Evolutionary conservation across 164 flowering plant genomes (phyloP), one percentile per base, ranked within the genome.

Genomic region (Stephania yunnanensis): DNA sequence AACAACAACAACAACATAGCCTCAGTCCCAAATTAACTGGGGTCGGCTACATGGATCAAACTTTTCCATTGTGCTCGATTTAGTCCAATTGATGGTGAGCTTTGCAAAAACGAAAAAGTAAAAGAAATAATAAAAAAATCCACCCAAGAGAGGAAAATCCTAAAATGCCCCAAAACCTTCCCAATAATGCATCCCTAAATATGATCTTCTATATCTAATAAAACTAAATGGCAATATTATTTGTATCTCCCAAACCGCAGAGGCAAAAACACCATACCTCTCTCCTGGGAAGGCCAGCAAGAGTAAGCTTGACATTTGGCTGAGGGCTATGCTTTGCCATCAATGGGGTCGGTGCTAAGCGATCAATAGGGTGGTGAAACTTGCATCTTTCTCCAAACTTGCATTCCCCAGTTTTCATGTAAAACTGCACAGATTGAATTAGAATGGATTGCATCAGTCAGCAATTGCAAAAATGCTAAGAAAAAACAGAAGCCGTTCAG

Each of bases 231-330:
- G 42, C 2, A 36, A 36, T 36, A 36, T 36, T 36, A 36, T 58
- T 58, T 58, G 8, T 36, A 36, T 36, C 42, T 58, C 22, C 65
- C n/a, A 17, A 6, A n/a, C 22, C 7, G 15, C 5, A 7, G 22
- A 58, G 7, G 7, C 15, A 58, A 13, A 58, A 58, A 10, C 65
- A 58, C 46, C 77, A 71, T 91, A 96, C 99, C 99, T 89, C 97
- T 89, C 99, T 87, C 81, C 99, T 85, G 17, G 99, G 99, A 36
- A 89, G 79, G 68, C 98, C 99, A 6, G 98, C 99, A 76, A 89
- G 98, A 76, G 93, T 94, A 25, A 94, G 93, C 82, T 85, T 92
- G 46, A 95, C 91, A 81, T 71, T 77, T 69, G 83, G 81, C 82
- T 86, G 86, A 31, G 25, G 70, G 71, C 81, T 75, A 73, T 81